Evolutionary conservation across 1,284 basidiomycete species (phyloP).

Genomic region (Erythrobasidium hasegawianum): DNA sequence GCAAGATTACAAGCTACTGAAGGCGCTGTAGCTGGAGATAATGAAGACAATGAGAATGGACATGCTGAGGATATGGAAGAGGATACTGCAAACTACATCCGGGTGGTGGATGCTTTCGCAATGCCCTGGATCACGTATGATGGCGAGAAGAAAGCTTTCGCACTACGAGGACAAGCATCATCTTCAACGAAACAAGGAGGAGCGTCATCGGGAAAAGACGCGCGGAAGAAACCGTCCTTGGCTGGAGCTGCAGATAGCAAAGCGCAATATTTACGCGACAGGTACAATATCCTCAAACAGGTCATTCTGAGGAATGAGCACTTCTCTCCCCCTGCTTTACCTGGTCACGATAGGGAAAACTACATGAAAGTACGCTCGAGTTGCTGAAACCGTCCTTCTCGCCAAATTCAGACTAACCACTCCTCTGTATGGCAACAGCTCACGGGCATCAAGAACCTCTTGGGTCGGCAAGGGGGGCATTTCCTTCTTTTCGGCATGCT

Average conservation of each 20-base stretch:
- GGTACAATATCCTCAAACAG: slow-evolving; percentile 81
- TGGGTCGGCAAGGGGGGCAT: slow-evolving; percentile 82
- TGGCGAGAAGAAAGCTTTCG: slow-evolving; percentile 73
- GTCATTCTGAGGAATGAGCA: slow-evolving; percentile 89
- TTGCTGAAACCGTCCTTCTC: too few relatives aligned
- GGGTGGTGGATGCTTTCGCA: slow-evolving; percentile 82
- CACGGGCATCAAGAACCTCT: slow-evolving; percentile 90
- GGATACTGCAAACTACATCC: slow-evolving; percentile 57
- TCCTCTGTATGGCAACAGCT: too few relatives aligned
- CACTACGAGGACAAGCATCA: slow-evolving; percentile 57
- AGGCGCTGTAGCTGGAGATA: slow-evolving; percentile 12
- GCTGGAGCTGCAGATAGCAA: slow-evolving; percentile 78
- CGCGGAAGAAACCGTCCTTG: slow-evolving; percentile 58
- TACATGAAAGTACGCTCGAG: slow-evolving; percentile 75
- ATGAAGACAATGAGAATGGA: slow-evolving; percentile 13
- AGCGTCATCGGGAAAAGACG: slow-evolving; percentile 46
- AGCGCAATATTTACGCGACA: slow-evolving; percentile 69
- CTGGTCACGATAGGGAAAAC: slow-evolving; percentile 71
- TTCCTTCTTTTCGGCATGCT: slow-evolving; percentile 95
- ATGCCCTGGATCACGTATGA: slow-evolving; percentile 94
- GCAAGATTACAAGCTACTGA: slow-evolving; percentile 71
- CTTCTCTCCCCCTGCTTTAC: slow-evolving; percentile 84
- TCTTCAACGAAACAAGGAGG: neutral
- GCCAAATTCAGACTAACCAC: too few relatives aligned
- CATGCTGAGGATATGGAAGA: slow-evolving; percentile 15